Evolutionary conservation across 352 stramenopile species (phyloP).

Genomic region (Phytophthora pinifolia): DNA sequence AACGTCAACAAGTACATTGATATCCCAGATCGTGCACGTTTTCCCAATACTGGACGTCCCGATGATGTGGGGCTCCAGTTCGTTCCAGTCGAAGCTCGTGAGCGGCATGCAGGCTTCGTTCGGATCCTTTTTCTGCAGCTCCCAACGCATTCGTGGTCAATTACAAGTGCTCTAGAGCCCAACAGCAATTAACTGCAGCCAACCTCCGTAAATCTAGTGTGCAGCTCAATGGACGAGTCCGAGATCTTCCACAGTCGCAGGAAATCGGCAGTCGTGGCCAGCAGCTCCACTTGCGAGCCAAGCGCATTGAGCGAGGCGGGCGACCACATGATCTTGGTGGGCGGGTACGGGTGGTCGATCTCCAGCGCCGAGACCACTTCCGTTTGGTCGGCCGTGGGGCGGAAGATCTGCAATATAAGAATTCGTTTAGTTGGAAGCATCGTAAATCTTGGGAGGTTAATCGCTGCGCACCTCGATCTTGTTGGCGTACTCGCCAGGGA

Average conservation of each 20-base stretch:
- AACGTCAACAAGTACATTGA: conserved; percentile 73
- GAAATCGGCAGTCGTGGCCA: conserved; percentile 86
- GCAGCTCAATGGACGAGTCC: conserved; percentile 72
- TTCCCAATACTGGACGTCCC: conserved; percentile 97
- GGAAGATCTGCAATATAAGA: conserved; percentile 51
- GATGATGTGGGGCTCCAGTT: conserved; percentile 94
- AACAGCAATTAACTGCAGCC: not conserved
- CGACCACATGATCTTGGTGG: conserved; percentile 89
- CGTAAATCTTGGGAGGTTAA: conserved; percentile 1
- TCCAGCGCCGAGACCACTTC: conserved; percentile 61
- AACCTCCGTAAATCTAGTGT: conserved; percentile 76
- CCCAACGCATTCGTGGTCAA: not conserved
- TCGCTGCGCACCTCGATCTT: conserved; percentile 76
- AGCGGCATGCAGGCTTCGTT: conserved; percentile 93
- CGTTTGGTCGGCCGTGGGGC: conserved; percentile 52
- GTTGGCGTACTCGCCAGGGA: conserved; percentile 85
- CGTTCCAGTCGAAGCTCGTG: conserved; percentile 99
- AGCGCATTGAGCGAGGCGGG: conserved; percentile 36
- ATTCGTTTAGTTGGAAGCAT: conserved; percentile 1
- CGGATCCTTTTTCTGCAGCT: conserved; percentile 54
- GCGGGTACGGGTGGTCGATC: conserved; percentile 86
- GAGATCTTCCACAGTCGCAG: conserved; percentile 78
- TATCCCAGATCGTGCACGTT: conserved; percentile 99
- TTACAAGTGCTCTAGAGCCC: not conserved
- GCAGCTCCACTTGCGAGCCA: conserved; percentile 51